Evolutionary conservation across 2,329 filamentous ascomycete species (phyloP).

Genomic region (Aureobasidium vineae): DNA sequence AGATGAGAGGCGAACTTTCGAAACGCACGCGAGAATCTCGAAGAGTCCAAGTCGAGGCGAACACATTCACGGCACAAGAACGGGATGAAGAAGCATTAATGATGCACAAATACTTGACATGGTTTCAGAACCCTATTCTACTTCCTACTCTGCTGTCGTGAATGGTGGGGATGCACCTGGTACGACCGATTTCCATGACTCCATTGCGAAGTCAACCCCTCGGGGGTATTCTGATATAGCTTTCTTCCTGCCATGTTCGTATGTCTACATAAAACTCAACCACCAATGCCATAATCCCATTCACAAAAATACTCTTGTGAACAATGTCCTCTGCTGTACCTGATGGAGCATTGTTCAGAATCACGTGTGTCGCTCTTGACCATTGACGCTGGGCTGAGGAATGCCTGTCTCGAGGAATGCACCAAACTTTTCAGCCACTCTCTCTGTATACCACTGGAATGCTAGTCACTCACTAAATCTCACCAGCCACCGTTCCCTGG

Average conservation of each 20-base stretch:
- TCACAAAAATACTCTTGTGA: not conserved
- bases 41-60: not conserved
- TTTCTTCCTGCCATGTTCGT: not conserved
- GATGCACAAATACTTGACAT: not conserved
- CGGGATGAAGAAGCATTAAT: not conserved
- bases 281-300: not conserved
- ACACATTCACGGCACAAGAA: not conserved
- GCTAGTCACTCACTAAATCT: not conserved
- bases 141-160: too few relatives aligned
- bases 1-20: not conserved
- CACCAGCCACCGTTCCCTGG: not conserved
- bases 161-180: too few relatives aligned
- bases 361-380: not conserved
- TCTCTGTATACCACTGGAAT: constrained; percentile 13
- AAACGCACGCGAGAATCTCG: not conserved
- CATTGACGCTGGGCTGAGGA: not conserved
- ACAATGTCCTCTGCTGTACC: not conserved
- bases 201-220: not conserved
- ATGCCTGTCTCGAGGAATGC: constrained; percentile 11
- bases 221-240: not conserved
- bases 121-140: not conserved
- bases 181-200: too few relatives aligned
- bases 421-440: not conserved
- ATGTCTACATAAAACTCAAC: not conserved
- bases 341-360: not conserved